Evolutionary conservation across 1,284 basidiomycete genomes (phyloP).

Genomic region (Cyathus pygmaeus): DNA sequence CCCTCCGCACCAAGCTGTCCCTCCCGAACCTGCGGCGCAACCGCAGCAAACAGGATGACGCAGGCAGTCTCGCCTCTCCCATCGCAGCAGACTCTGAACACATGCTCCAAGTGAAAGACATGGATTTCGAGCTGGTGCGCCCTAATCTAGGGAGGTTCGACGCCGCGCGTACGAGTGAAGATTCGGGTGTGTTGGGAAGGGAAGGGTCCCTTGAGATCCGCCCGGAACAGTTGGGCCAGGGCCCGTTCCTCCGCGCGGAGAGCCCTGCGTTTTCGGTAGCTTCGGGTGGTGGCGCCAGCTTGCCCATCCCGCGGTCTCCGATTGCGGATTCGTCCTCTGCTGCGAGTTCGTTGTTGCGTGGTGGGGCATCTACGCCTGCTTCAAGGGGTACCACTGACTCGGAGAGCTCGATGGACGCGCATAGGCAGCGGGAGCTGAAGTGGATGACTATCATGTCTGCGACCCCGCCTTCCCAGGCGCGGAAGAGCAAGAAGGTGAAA

Average conservation of each 20-base stretch:
- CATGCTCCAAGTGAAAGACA: constrained; percentile 75
- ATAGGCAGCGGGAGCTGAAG: constrained; percentile 77
- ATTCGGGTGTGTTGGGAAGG: constrained; percentile 53
- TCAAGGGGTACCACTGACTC: constrained; percentile 21
- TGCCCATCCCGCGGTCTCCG: constrained; percentile 36
- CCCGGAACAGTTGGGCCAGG: no score
- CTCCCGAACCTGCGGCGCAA: constrained; percentile 65
- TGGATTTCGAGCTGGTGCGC: constrained; percentile 81
- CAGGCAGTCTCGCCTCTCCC: constrained; percentile 35
- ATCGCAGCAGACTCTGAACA: constrained; percentile 30
- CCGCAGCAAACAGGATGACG: constrained; percentile 46
- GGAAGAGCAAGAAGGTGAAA: constrained; percentile 86
- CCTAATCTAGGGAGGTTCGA: constrained; percentile 60
- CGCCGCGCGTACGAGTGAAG: constrained; percentile 62
- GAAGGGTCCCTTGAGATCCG: no score
- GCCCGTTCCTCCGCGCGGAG: constrained; percentile 48
- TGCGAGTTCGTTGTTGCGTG: constrained; percentile 7
- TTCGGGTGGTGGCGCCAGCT: constrained; percentile 28
- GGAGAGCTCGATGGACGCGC: constrained; percentile 65
- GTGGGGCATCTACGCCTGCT: constrained; percentile 7
- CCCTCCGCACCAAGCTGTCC: constrained; percentile 67
- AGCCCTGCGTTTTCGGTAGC: constrained; percentile 61
- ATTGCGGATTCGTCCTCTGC: constrained; percentile 13
- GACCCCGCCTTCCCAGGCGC: constrained; percentile 69
- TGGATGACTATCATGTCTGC: constrained; percentile 79